A percentile compares a stretch with the other conserved stretches of the same genome.
These are phyloP conservation scores for Globisporangium parvum DNA, from an alignment of 352 stramenopile species.

Conservation along the genomic window DNA sequence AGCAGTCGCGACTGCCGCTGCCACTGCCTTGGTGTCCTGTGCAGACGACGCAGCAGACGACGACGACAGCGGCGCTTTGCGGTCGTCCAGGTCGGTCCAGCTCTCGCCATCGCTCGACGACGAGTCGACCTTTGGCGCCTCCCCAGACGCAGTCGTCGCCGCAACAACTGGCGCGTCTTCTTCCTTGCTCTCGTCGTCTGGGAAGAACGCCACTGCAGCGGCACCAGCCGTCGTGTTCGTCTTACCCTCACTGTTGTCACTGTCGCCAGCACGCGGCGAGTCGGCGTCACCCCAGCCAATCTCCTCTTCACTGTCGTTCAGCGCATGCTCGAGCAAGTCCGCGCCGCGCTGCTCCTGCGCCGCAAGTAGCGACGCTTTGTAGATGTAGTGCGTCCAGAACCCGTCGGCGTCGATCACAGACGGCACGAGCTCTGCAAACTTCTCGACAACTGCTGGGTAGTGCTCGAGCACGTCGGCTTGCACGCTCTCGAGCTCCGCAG, in stretches of 20 bases:
- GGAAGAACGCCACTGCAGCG: constrained; percentile 21
- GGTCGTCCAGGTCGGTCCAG: constrained; percentile 64
- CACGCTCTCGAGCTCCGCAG: constrained; percentile 34
- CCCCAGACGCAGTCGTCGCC: background rate
- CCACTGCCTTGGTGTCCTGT: constrained; percentile 1
- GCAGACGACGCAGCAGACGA: constrained; percentile 39
- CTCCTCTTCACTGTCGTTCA: constrained; percentile 37
- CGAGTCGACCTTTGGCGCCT: constrained; percentile 13
- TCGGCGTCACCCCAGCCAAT: constrained; percentile 56
- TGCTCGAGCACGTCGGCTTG: constrained; percentile 53
- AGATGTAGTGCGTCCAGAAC: constrained; percentile 73
- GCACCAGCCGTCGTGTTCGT: background rate
- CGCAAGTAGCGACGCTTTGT: constrained; percentile 63
- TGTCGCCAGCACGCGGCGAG: constrained; percentile 41
- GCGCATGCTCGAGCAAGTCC: constrained; percentile 48
- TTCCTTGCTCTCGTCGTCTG: constrained; percentile 35
- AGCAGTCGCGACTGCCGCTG: background rate
- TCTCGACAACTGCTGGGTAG: constrained; percentile 50
- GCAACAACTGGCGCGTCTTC: constrained; percentile 7
- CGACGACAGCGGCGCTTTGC: constrained; percentile 35
- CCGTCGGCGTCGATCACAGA: constrained; percentile 35
- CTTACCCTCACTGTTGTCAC: constrained; percentile 12
- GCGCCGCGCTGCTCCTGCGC: constrained; percentile 62
- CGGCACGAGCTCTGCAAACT: constrained; percentile 55
- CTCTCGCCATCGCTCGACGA: constrained; percentile 51